Base-by-base conservation (phyloP, 2,329 filamentous ascomycete species). In the Xylariaceae sp. region DNA sequence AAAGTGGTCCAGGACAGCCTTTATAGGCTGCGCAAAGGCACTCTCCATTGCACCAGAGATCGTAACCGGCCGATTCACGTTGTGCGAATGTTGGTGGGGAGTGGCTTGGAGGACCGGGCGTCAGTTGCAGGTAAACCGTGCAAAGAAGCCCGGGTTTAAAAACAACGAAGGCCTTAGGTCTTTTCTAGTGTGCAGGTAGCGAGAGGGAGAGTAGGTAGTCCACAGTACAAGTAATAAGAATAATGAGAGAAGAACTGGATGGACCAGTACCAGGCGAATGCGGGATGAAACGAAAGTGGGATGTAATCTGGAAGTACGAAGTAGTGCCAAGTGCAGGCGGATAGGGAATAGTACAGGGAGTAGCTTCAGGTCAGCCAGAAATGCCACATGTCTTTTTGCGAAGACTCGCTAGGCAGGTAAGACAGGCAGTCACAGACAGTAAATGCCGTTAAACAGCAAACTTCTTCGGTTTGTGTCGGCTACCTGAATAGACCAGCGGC, bases 1-100 rank as follows among this genome's bases (percentile, higher is more conserved):
- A 69, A 88, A 85, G 67, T 77, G 74, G 70, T 77, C 75, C 69
- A 89, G 77, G 67, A 88, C 83, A 73, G 84, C 76, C 69, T 80
- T 74, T 71, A 78, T 79, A 66, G 83, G 76, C 69, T 78, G 79
- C 65, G 82, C 77, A 69, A 83, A 88, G 65, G 86, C 85, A 76
- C 78, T 81, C 66, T 88, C 83, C 85, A 88, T 88, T 60, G 61
- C 68, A 58, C 59, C 53, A 39, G 62, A 60, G 23, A 30, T 51
- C 49, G 15, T n/a, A 10, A 13, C 49, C 34, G 49, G 49, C 18
- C 30, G 23, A 11, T n/a, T 51, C 11, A 23, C 10, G 23, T 49
- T 34, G 59, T 37, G 51, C 54, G 54, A 39, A 51, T 48, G 57
- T 13, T 55, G 56, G 56, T 56, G 56, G 65, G 59, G 61, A 61